phyloP scores from a whole-genome alignment of 2,329 filamentous ascomycete species.

The Xylaria sp. region DNA sequence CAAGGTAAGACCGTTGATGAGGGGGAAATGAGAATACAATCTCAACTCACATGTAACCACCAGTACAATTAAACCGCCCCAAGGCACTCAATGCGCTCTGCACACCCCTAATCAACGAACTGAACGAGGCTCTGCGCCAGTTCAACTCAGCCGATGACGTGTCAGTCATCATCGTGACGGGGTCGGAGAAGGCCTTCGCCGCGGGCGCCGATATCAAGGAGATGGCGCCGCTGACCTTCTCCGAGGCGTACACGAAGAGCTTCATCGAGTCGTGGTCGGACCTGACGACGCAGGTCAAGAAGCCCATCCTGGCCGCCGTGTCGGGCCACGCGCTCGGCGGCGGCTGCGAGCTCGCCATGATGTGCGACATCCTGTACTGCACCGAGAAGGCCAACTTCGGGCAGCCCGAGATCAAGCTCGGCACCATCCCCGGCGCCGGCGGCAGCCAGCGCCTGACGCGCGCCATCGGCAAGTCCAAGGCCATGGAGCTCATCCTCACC shows the following conservation, averaged over 20 bases:
- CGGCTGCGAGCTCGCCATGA: constrained; percentile 96
- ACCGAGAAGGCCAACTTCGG: constrained; percentile 88
- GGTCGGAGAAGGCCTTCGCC: constrained; percentile 89
- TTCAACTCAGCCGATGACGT: constrained; percentile 77
- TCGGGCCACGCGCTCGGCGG: constrained; percentile 95
- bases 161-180: constrained; percentile 84
- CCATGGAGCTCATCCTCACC: constrained; percentile 92
- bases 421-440: constrained; percentile 90
- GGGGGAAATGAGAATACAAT: neutral
- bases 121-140: constrained; percentile 79
- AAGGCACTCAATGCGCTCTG: constrained; percentile 95
- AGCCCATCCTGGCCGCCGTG: constrained; percentile 92
- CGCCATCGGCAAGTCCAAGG: constrained; percentile 83
- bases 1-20: constrained; percentile 68
- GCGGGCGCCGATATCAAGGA: constrained; percentile 99
- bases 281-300: constrained; percentile 85
- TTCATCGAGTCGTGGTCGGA: constrained; percentile 97
- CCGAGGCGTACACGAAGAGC: constrained; percentile 84
- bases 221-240: constrained; percentile 93
- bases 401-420: constrained; percentile 96
- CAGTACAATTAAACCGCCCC: constrained; percentile 92
- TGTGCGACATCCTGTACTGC: constrained; percentile 96
- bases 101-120: constrained; percentile 88
- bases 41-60: constrained; percentile 29
- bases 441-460: constrained; percentile 88